Conservation (phyloP, 202 grass and related monocot species). For the Bolboschoenoplectus hybrid region DNA sequence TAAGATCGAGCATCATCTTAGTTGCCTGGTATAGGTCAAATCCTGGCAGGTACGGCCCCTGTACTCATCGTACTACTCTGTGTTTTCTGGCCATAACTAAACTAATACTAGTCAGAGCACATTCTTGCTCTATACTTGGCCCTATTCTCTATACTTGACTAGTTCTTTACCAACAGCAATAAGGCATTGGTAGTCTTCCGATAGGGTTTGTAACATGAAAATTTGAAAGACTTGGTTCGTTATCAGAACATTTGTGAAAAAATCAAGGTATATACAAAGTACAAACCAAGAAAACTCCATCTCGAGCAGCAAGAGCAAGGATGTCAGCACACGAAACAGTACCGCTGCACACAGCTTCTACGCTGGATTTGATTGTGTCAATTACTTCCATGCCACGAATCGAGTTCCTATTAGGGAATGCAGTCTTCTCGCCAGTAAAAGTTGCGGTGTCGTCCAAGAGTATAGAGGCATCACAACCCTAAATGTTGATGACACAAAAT, state of each 20-base stretch:
- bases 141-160: no score
- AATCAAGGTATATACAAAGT: neutral
- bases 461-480: slow-evolving; percentile 80
- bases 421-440: slow-evolving; percentile 63
- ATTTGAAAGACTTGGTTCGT: neutral
- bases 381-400: slow-evolving; percentile 68
- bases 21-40: no score
- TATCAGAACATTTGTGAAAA: neutral
- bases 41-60: no score
- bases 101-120: no score
- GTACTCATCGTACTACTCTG: no score
- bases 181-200: no score
- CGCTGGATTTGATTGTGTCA: slow-evolving; percentile 56
- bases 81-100: no score
- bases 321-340: slow-evolving; percentile 85
- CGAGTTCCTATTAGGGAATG: slow-evolving; percentile 52
- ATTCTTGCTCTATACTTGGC: no score
- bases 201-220: neutral
- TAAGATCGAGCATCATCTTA: no score
- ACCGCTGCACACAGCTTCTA: slow-evolving; percentile 56
- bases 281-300: slow-evolving; percentile 53
- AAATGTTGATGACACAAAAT: slow-evolving; percentile 4
- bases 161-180: no score
- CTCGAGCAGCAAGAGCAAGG: slow-evolving; percentile 58
- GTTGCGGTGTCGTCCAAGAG: slow-evolving; percentile 58